Evolutionary conservation across 192 early-diverging fungal species (phyloP), one percentile per base, ranked within the genome.

Genomic region (Thamnidium elegans): DNA sequence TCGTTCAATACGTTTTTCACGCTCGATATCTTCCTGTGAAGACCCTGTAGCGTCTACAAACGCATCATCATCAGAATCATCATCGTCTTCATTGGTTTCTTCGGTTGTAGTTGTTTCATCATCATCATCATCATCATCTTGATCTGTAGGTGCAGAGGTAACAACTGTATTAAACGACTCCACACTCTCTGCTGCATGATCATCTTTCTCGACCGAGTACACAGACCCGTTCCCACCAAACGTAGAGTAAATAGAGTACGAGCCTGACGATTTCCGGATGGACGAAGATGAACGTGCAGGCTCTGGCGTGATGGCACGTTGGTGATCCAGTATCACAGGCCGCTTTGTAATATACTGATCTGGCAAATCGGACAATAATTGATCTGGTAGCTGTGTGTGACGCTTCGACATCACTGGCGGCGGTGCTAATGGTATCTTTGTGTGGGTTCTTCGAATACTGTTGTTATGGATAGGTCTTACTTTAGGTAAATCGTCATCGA

Each of bases 41-140:
- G 42, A 61, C 1, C 46, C 43, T 3, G 47, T 23, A 7, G 69
- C 69, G 55, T 69, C 67, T n/a, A 74, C 67, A 62, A 71, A 71
- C 7, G 39, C 44, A 43, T 76, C 65, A 17, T 73, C 58, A 3
- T 72, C 66, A 50, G 52, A 60, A 15, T 65, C 63, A 4, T 69
- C 52, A 4, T 30, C 5, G 9, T 39, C n/a, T n/a, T n/a, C 36
- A 34, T 23, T 26, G 11, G 31, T 66, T 13, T 53, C 36, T 50
- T 17, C 47, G 31, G 9, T 17, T 34, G 8, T 39, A 39, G 36
- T 39, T 39, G 36, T 39, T 39, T 51, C 36, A 11, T 65, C 23
- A 31, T 53, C 50, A 50, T 64, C 53, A 10, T 42, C 21, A 15
- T 63, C 55, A 9, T 55, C 46, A 13, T 46, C 59, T 19, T 45